phyloP scores from a whole-genome alignment of 768 basidiomycete species.

The Pilatotrama ljubarskyi region DNA sequence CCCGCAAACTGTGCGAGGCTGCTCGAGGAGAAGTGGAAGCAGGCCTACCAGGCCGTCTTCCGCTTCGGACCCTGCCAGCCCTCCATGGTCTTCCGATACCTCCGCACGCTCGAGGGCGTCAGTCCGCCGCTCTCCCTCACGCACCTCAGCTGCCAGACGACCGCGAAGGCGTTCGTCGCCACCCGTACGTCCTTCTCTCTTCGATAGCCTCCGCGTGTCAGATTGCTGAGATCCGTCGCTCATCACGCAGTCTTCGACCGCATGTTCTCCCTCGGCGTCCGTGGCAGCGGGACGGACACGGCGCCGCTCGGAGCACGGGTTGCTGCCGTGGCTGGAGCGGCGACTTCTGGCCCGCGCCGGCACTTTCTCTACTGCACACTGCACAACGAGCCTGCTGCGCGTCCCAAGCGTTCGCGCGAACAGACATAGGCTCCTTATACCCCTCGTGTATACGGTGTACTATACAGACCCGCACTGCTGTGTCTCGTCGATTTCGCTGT shows the following conservation, averaged over 20 bases:
- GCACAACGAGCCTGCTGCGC: slow-evolving; percentile 56
- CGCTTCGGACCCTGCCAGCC: slow-evolving; percentile 89
- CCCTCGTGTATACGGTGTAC: not conserved
- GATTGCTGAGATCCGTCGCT: not conserved
- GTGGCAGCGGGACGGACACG: slow-evolving; percentile 70
- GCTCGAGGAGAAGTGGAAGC: slow-evolving; percentile 92
- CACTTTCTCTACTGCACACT: slow-evolving; percentile 85
- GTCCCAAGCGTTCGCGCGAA: slow-evolving; percentile 48
- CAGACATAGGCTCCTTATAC: not conserved
- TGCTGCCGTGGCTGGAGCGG: slow-evolving; percentile 58
- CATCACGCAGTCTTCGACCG: slow-evolving; percentile 70
- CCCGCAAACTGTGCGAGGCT: slow-evolving; percentile 73
- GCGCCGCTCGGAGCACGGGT: slow-evolving; percentile 63
- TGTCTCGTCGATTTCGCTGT: not conserved
- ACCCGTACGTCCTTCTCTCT: slow-evolving; percentile 49
- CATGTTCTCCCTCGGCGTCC: slow-evolving; percentile 85
- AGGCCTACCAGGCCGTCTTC: slow-evolving; percentile 84
- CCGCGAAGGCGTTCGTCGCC: slow-evolving; percentile 86
- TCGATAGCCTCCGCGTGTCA: not conserved
- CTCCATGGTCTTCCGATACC: slow-evolving; percentile 90
- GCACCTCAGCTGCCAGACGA: slow-evolving; percentile 85
- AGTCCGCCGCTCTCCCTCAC: slow-evolving; percentile 86
- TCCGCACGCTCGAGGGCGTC: slow-evolving; percentile 86
- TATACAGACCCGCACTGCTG: not conserved
- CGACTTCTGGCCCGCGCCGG: slow-evolving; percentile 69